phyloP scores from a whole-genome alignment of 768 basidiomycete species.

The Sporobolomyces phaffii region DNA sequence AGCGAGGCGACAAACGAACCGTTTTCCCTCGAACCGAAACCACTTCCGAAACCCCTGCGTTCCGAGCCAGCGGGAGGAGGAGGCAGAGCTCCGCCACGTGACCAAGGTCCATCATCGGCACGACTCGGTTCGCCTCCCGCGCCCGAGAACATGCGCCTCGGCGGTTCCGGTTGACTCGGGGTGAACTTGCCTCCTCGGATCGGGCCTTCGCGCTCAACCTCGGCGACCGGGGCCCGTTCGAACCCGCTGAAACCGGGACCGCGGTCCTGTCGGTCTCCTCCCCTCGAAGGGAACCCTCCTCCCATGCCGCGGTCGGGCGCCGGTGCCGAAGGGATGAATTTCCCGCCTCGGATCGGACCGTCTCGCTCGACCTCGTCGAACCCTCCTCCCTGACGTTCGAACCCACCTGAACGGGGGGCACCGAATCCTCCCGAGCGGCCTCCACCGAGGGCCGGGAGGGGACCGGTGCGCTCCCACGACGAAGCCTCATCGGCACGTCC shows the following conservation, averaged over 20 bases:
- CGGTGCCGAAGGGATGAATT: slow-evolving; percentile 44
- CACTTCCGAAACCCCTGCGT: not conserved
- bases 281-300: slow-evolving; percentile 45
- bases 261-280: slow-evolving; percentile 16
- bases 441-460: slow-evolving; percentile 40
- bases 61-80: not conserved
- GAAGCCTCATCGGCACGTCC: slow-evolving; percentile 54
- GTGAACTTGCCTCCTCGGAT: slow-evolving; percentile 41
- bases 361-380: slow-evolving; percentile 46
- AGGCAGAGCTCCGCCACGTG: slow-evolving; percentile 22
- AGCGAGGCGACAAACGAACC: not conserved
- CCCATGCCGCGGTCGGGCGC: no score
- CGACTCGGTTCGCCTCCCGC: slow-evolving; percentile 37
- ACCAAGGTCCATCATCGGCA: slow-evolving; percentile 52
- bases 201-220: slow-evolving; percentile 38
- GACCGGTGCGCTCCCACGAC: slow-evolving; percentile 46
- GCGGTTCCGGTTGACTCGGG: slow-evolving; percentile 40
- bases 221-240: slow-evolving; percentile 22
- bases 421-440: slow-evolving; percentile 49
- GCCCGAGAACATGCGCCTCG: slow-evolving; percentile 44
- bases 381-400: slow-evolving; percentile 34
- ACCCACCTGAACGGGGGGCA: slow-evolving; percentile 12
- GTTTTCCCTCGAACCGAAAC: slow-evolving; percentile 5
- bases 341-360: slow-evolving; percentile 46
- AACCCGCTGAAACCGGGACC: slow-evolving; percentile 20